Evolutionary conservation across 306 rosid species (phyloP).

Genomic region (Arachis hypogaea): DNA sequence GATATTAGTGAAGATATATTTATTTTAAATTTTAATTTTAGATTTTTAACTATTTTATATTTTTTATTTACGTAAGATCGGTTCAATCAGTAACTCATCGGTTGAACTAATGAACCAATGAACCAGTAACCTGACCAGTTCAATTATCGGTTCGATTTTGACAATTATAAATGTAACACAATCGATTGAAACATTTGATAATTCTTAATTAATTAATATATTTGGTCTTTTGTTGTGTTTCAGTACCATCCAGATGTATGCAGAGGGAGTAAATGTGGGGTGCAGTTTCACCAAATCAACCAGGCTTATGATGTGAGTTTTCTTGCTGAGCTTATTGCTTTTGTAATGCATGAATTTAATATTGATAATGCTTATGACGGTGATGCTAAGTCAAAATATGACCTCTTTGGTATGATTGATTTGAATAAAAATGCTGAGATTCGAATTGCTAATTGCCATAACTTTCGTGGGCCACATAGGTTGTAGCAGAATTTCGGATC

Average conservation of each 20-base stretch:
- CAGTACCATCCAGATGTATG: conserved; percentile 92
- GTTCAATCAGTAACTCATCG: too few species aligned
- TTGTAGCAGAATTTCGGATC: not conserved
- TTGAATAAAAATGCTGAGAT: not conserved
- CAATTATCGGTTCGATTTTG: too few species aligned
- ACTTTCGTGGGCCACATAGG: not conserved
- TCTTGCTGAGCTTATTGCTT: not conserved
- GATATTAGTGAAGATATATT: too few species aligned
- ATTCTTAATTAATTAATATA: not conserved
- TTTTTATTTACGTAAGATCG: too few species aligned
- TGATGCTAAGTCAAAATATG: not conserved
- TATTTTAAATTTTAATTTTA: too few species aligned
- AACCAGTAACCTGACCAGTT: too few species aligned
- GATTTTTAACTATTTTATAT: too few species aligned
- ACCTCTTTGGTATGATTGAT: not conserved
- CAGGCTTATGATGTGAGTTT: conserved; percentile 77
- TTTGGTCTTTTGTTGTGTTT: not conserved
- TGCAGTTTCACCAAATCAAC: conserved; percentile 72
- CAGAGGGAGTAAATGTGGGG: conserved; percentile 68
- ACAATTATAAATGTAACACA: too few species aligned
- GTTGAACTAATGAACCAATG: too few species aligned
- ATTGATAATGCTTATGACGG: not conserved
- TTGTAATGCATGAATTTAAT: not conserved
- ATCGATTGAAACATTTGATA: too few species aligned
- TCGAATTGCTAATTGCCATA: not conserved